These are phyloP conservation scores for Diaporthe aspalathi DNA, from an alignment of 2,329 filamentous ascomycete genomes.

Conservation along the genomic window DNA sequence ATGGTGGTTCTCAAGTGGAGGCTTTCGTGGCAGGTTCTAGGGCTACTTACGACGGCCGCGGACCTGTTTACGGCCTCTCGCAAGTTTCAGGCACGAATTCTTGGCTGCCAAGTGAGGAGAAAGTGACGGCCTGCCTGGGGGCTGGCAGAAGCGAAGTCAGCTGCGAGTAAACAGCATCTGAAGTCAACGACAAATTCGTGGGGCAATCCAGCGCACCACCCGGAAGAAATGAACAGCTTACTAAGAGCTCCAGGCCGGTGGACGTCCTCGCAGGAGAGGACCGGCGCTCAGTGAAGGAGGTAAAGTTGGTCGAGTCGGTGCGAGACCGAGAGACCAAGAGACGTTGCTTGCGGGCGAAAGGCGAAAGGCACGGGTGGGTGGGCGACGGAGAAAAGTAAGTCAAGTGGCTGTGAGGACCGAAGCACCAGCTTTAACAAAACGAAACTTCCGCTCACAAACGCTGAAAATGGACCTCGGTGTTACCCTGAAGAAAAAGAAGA, in stretches of 20 bases:
- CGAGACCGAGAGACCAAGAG: neutral
- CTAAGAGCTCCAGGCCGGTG: neutral
- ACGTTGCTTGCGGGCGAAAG: neutral
- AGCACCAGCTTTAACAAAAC: slow-evolving; percentile 33
- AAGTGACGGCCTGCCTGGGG: neutral
- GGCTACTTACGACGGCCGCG: neutral
- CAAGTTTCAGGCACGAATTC: neutral
- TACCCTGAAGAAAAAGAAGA: slow-evolving; percentile 36
- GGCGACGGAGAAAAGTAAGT: neutral
- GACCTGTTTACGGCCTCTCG: neutral
- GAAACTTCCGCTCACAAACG: slow-evolving; percentile 37
- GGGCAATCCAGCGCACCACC: neutral
- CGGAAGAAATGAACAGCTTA: neutral
- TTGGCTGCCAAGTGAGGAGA: neutral
- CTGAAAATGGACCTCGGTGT: slow-evolving; percentile 29
- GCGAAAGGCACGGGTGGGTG: neutral
- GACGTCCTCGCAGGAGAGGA: neutral
- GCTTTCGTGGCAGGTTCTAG: neutral
- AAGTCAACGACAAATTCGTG: neutral
- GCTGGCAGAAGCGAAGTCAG: too few relatives aligned
- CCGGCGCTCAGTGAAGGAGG: neutral
- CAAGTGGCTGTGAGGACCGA: neutral
- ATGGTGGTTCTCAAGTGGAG: neutral
- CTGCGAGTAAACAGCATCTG: neutral
- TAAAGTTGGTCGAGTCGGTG: neutral